Evolutionary conservation across 139 green algal species (phyloP), one percentile per base, ranked within the genome.

Genomic region (Ettlia oleoabundans): DNA sequence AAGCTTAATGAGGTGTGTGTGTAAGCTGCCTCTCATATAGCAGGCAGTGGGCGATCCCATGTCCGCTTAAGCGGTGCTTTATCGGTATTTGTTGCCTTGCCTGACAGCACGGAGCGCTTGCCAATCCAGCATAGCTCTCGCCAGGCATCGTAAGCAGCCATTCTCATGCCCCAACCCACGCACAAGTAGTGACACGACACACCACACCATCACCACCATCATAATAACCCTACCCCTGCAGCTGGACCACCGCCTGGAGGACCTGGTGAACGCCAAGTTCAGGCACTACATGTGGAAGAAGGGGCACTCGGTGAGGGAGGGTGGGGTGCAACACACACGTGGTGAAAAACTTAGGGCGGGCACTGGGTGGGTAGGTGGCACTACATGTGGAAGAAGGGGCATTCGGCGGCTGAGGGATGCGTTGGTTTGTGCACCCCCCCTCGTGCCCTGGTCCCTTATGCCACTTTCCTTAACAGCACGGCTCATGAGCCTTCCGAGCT

Each of bases 351-450:
- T n/a, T n/a, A n/a, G n/a, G n/a, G n/a, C n/a, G n/a, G n/a, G n/a
- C n/a, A n/a, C n/a, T n/a, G n/a, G n/a, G n/a, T n/a, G n/a, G n/a
- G n/a, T n/a, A n/a, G n/a, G n/a, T n/a, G 58, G 19, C 28, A 55
- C 22, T 88, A 88, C 63, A 90, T 91, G 85, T 78, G 41, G 38
- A 70, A 72, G 47, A 91, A 91, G 77, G 85, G 85, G 2, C 86
- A 93, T 85, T 67, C 51, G 51, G 73, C 68, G 73, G 47, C 52
- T 52, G 47, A 0, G 35, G 65, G 2, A n/a, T n/a, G n/a, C n/a
- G n/a, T n/a, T n/a, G n/a, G n/a, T n/a, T n/a, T n/a, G n/a, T n/a
- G n/a, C n/a, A n/a, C n/a, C n/a, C n/a, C n/a, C n/a, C n/a, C n/a
- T n/a, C n/a, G n/a, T n/a, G n/a, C n/a, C n/a, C n/a, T n/a, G n/a